These are phyloP conservation scores for Xylariaceae sp. DNA, from an alignment of 2,329 filamentous ascomycete species.

Conservation along the genomic window DNA sequence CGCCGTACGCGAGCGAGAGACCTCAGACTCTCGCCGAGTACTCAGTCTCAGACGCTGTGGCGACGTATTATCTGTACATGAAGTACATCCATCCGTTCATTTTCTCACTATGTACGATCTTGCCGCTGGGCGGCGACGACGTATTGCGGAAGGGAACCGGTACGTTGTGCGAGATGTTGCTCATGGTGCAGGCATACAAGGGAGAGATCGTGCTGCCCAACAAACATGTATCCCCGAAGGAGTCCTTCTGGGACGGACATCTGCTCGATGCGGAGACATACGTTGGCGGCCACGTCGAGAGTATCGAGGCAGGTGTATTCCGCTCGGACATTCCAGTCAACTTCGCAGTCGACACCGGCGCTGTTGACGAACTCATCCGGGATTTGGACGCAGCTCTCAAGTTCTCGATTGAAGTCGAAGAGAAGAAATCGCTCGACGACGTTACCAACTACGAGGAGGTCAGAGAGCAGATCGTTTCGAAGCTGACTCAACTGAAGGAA, in stretches of 20 bases:
- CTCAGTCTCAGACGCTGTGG: constrained; percentile 97
- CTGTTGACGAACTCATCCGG: constrained; percentile 79
- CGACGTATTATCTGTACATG: constrained; percentile 99
- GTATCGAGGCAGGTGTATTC: constrained; percentile 97
- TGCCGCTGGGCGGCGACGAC: constrained; percentile 89
- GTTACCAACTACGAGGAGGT: constrained; percentile 79
- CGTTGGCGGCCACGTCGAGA: constrained; percentile 96
- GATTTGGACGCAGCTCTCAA: constrained; percentile 85
- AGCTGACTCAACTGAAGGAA: constrained; percentile 65
- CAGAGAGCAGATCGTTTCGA: constrained; percentile 71
- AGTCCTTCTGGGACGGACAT: constrained; percentile 95
- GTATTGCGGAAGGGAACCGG: constrained; percentile 92
- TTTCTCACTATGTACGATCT: constrained; percentile 95
- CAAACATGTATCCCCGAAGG: constrained; percentile 86
- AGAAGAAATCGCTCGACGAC: constrained; percentile 75
- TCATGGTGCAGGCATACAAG: constrained; percentile 97
- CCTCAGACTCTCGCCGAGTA: constrained; percentile 95
- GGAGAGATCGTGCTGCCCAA: constrained; percentile 90
- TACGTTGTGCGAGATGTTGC: constrained; percentile 97
- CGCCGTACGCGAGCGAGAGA: constrained; percentile 79
- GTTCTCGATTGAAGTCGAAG: constrained; percentile 81
- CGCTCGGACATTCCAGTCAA: constrained; percentile 91
- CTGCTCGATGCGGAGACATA: constrained; percentile 96
- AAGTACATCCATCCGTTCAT: constrained; percentile 99
- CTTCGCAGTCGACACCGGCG: constrained; percentile 82